Conservation (phyloP, 225 moss, liverwort and hornwort genomes). For the Physcomitrium patens region DNA sequence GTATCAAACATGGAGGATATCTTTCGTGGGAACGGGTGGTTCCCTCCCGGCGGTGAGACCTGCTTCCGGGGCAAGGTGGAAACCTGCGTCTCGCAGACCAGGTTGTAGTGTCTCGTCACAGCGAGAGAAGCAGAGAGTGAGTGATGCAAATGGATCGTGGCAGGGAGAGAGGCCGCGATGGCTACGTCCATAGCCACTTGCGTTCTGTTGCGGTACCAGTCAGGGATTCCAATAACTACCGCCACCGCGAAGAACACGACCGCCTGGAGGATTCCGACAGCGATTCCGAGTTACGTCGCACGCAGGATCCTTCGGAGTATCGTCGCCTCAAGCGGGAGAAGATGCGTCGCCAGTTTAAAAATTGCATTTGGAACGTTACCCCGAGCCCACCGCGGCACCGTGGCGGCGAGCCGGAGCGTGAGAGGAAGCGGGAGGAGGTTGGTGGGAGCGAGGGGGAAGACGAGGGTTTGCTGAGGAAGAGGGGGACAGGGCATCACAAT, state of each 20-base stretch:
- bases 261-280: slow-evolving; percentile 34
- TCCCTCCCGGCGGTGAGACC: no score
- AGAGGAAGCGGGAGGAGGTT: slow-evolving; percentile 5
- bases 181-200: slow-evolving; percentile 21
- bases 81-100: no score
- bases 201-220: slow-evolving; percentile 49
- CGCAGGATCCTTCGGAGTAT: slow-evolving; percentile 45
- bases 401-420: slow-evolving; percentile 13
- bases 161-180: slow-evolving; percentile 10
- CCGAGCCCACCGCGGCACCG: slow-evolving; percentile 54
- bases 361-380: slow-evolving; percentile 51
- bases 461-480: neutral
- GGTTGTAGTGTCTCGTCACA: no score
- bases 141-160: slow-evolving; percentile 40
- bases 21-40: no score
- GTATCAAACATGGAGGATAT: no score
- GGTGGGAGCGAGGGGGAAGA: slow-evolving; percentile 1
- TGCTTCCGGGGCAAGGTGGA: no score
- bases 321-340: slow-evolving; percentile 61
- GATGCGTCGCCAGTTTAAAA: slow-evolving; percentile 40
- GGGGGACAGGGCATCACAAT: slow-evolving; percentile 14
- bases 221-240: slow-evolving; percentile 1
- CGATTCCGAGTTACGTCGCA: slow-evolving; percentile 46
- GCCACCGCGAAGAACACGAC: slow-evolving; percentile 3
- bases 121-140: neutral